Conservation (phyloP, 371 early-diverging fungal genomes). For the Mucor circinelloides region DNA sequence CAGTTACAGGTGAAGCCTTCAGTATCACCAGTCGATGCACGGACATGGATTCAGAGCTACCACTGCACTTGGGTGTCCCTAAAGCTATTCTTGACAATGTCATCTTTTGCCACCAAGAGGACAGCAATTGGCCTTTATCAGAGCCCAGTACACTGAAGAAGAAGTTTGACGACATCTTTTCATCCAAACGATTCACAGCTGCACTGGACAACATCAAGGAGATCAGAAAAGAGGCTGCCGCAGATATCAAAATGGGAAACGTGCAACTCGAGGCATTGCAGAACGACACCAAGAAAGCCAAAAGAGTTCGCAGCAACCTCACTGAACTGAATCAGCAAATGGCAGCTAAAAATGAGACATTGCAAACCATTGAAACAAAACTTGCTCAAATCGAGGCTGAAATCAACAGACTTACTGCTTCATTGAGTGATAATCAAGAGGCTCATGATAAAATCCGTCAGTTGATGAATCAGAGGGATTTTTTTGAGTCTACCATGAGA, state of each 20-base stretch:
- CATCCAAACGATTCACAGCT: slow-evolving; percentile 92
- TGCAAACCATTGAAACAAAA: slow-evolving; percentile 28
- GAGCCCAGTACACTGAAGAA: slow-evolving; percentile 95
- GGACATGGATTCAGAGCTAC: slow-evolving; percentile 89
- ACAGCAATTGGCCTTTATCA: slow-evolving; percentile 97
- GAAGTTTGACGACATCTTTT: slow-evolving; percentile 99
- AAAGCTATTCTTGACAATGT: slow-evolving; percentile 97
- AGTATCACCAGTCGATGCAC: slow-evolving; percentile 84
- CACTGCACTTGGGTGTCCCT: slow-evolving; percentile 87
- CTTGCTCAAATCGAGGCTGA: slow-evolving; percentile 51
- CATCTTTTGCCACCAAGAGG: slow-evolving; percentile 99
- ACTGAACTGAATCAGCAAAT: slow-evolving; percentile 35
- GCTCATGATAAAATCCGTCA: slow-evolving; percentile 43
- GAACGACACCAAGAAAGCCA: slow-evolving; percentile 74
- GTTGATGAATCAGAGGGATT: slow-evolving; percentile 42
- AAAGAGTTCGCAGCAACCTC: slow-evolving; percentile 51
- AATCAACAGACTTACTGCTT: slow-evolving; percentile 20
- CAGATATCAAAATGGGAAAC: slow-evolving; percentile 70
- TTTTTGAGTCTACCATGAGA: slow-evolving; percentile 34
- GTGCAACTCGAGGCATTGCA: slow-evolving; percentile 69
- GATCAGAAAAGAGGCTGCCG: slow-evolving; percentile 72
- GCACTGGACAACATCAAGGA: slow-evolving; percentile 86
- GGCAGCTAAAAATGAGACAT: slow-evolving; percentile 16
- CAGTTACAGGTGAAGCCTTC: slow-evolving; percentile 63
- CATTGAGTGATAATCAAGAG: slow-evolving; percentile 36